Evolutionary conservation across 2,329 filamentous ascomycete species (phyloP).

Genomic region (Stemphylium lycopersici): DNA sequence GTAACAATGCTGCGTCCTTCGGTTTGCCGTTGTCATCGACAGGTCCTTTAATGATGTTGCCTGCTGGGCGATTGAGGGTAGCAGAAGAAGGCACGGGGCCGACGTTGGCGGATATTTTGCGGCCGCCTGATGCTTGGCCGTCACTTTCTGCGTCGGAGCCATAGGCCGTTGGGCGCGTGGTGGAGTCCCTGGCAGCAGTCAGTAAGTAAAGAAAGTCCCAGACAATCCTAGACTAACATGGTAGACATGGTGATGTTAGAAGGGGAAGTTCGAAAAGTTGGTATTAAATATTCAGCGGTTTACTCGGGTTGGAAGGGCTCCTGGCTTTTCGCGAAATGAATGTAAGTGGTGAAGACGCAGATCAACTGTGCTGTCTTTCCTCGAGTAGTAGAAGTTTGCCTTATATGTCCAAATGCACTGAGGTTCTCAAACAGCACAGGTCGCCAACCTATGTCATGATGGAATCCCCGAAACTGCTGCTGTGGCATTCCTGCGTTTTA

Average conservation of each 20-base stretch:
- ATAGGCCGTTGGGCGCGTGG: slow-evolving; percentile 39
- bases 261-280: neutral
- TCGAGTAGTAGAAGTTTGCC: slow-evolving; percentile 19
- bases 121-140: slow-evolving; percentile 49
- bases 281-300: slow-evolving; percentile 6
- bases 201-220: neutral
- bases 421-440: neutral
- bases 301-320: slow-evolving; percentile 10
- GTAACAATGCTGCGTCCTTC: slow-evolving; percentile 63
- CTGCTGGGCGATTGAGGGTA: slow-evolving; percentile 49
- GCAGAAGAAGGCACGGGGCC: slow-evolving; percentile 47
- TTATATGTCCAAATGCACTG: slow-evolving; percentile 31
- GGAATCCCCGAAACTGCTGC: slow-evolving; percentile 24
- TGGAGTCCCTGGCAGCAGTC: slow-evolving; percentile 30
- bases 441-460: neutral
- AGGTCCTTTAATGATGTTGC: slow-evolving; percentile 61
- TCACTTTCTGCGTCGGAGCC: slow-evolving; percentile 49
- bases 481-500: slow-evolving; percentile 31
- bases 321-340: slow-evolving; percentile 17
- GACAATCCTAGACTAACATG: slow-evolving; percentile 26
- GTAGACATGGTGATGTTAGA: slow-evolving; percentile 32
- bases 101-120: slow-evolving; percentile 40
- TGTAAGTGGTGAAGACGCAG: slow-evolving; percentile 25
- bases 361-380: slow-evolving; percentile 32
- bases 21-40: slow-evolving; percentile 63